These are phyloP conservation scores for Penicillium sp. DNA, from an alignment of 2,329 filamentous ascomycete species.

Conservation along the genomic window DNA sequence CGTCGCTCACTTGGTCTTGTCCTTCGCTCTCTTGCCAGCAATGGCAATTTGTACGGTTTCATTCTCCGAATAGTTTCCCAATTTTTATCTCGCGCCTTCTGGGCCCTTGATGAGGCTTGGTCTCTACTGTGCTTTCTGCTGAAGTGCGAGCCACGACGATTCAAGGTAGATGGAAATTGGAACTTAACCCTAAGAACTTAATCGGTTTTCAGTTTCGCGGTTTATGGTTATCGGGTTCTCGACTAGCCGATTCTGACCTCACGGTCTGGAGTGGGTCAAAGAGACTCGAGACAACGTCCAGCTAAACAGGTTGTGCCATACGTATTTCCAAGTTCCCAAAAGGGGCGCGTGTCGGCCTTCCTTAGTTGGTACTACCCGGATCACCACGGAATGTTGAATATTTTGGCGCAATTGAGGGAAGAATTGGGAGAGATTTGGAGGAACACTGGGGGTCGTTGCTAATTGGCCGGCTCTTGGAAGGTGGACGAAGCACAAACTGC, in stretches of 20 bases:
- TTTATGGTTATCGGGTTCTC: constrained; percentile 63
- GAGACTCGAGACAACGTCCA: constrained; percentile 37
- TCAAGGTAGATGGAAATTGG: constrained; percentile 65
- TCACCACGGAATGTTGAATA: constrained; percentile 55
- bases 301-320: constrained; percentile 40
- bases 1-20: constrained; percentile 20
- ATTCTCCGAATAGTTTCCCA: constrained; percentile 79
- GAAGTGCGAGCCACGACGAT: constrained; percentile 34
- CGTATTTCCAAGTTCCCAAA: constrained; percentile 36
- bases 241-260: constrained; percentile 55
- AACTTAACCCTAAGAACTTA: constrained; percentile 93
- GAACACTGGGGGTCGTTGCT: constrained; percentile 48
- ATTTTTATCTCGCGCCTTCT: constrained; percentile 59
- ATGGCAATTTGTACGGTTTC: constrained; percentile 55
- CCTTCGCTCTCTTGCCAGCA: constrained; percentile 36
- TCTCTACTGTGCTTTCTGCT: constrained; percentile 23
- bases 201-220: constrained; percentile 72
- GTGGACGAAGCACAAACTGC: constrained; percentile 12
- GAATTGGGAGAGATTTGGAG: constrained; percentile 48
- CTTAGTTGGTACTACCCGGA: constrained; percentile 56
- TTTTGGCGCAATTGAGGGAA: constrained; percentile 34
- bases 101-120: constrained; percentile 40
- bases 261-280: constrained; percentile 31
- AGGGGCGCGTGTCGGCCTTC: constrained; percentile 51
- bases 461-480: constrained; percentile 45